Conservation (phyloP, 2,329 filamentous ascomycete species). For the Emmonsia crescens region DNA sequence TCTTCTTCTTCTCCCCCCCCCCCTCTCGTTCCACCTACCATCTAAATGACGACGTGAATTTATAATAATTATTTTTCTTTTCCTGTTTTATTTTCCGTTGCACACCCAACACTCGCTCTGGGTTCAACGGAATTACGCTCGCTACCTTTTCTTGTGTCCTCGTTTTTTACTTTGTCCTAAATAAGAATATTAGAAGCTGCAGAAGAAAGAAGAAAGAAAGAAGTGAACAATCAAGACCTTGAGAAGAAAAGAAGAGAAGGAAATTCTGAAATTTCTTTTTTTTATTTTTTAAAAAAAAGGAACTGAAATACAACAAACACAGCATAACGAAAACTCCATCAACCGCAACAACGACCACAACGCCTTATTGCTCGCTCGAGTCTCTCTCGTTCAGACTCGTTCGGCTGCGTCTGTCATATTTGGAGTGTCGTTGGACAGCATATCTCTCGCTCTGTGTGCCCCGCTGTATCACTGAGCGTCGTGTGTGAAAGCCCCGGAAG, state of each 20-base stretch:
- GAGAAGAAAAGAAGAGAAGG: not conserved
- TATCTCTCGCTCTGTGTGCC: slow-evolving; percentile 2
- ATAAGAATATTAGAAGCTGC: not conserved
- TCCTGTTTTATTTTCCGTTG: slow-evolving; percentile 4
- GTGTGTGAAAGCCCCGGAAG: not conserved
- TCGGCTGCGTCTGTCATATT: not conserved
- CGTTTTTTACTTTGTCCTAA: slow-evolving; percentile 1
- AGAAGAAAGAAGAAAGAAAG: not conserved
- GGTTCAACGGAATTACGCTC: slow-evolving; percentile 28
- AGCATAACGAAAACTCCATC: not conserved
- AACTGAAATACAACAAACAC: not conserved
- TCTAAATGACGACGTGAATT: slow-evolving; percentile 7
- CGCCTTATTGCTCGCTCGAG: not conserved
- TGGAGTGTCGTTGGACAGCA: not conserved
- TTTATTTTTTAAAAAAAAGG: not conserved
- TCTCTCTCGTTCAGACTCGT: not conserved
- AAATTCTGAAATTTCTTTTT: not conserved
- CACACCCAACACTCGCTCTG: slow-evolving; percentile 23
- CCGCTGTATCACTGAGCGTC: slow-evolving; percentile 3
- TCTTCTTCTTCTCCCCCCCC: slow-evolving; percentile 12
- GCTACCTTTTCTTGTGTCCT: slow-evolving; percentile 24
- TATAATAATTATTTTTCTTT: slow-evolving; percentile 5
- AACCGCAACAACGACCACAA: not conserved
- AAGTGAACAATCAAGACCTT: not conserved
- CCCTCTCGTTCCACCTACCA: slow-evolving; percentile 17